A percentile compares a stretch with the other conserved stretches of the same genome.
Conservation (phyloP, 257 asterid species). For the Avicennia marina region DNA sequence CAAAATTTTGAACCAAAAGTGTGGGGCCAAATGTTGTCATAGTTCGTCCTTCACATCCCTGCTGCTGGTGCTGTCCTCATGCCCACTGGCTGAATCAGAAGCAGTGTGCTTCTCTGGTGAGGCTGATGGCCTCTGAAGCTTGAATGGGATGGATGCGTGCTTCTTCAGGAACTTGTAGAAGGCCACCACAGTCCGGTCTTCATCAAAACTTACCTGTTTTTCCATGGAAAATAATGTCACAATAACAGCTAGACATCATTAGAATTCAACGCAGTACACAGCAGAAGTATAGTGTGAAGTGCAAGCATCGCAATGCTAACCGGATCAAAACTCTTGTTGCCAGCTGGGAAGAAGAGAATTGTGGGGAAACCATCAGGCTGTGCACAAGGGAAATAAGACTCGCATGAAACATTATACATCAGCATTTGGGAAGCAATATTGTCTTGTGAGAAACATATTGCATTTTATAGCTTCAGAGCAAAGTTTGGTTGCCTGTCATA, state of each 20-base stretch:
- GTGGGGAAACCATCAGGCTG: slow-evolving; percentile 98
- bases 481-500: too few species aligned
- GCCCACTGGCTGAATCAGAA: slow-evolving; percentile 22
- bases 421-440: neutral
- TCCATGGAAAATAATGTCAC: neutral
- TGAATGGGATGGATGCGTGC: slow-evolving; percentile 86
- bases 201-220: slow-evolving; percentile 60
- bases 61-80: slow-evolving; percentile 27
- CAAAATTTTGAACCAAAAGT: too few species aligned
- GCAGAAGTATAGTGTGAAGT: slow-evolving; percentile 1
- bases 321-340: slow-evolving; percentile 96
- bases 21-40: slow-evolving; percentile 20
- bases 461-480: neutral
- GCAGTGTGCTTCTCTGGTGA: slow-evolving; percentile 22
- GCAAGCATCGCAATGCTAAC: slow-evolving; percentile 41
- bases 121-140: slow-evolving; percentile 63
- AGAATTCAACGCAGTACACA: too few species aligned
- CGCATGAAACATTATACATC: slow-evolving; percentile 5
- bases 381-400: slow-evolving; percentile 8
- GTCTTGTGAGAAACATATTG: neutral
- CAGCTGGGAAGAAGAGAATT: slow-evolving; percentile 92
- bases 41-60: slow-evolving; percentile 64
- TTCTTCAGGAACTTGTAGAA: slow-evolving; percentile 92
- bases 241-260: neutral
- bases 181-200: slow-evolving; percentile 84